A percentile compares a stretch with the other conserved stretches of the same genome.
Evolutionary conservation across 768 basidiomycete genomes (phyloP).

Genomic region (Sporobolomyces roseus): DNA sequence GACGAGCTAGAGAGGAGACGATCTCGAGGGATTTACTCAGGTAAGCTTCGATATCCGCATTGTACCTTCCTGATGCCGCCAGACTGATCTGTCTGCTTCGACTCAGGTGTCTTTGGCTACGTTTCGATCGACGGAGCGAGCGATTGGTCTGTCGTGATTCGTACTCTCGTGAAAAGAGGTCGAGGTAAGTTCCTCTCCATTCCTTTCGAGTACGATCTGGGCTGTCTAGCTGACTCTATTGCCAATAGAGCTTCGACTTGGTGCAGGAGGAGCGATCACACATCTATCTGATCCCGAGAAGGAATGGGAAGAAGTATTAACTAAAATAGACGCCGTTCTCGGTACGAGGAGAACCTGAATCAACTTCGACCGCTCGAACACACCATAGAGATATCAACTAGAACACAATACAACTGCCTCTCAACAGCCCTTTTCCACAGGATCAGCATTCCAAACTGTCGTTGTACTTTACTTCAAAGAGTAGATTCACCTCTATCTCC

Average conservation of each 20-base stretch:
- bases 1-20: slow-evolving; percentile 69
- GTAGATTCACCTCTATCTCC: slow-evolving; percentile 17
- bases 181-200: slow-evolving; percentile 37
- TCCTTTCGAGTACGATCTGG: no score
- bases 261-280: slow-evolving; percentile 95
- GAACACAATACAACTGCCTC: not conserved
- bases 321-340: slow-evolving; percentile 60
- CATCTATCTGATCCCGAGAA: slow-evolving; percentile 76
- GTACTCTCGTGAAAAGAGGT: slow-evolving; percentile 64
- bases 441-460: not conserved
- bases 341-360: slow-evolving; percentile 9
- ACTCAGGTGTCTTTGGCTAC: slow-evolving; percentile 76
- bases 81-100: not conserved
- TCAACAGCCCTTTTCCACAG: not conserved
- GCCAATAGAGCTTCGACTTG: slow-evolving; percentile 54
- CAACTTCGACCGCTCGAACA: not conserved
- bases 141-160: slow-evolving; percentile 91
- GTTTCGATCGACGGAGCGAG: slow-evolving; percentile 82
- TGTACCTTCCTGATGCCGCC: no score
- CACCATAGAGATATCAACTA: not conserved
- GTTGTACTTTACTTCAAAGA: slow-evolving; percentile 1
- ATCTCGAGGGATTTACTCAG: slow-evolving; percentile 71
- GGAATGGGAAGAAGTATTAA: slow-evolving; percentile 91
- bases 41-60: no score
- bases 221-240: not conserved